Evolutionary conservation across 164 flowering plant species (phyloP).

Genomic region (Annona cherimola): DNA sequence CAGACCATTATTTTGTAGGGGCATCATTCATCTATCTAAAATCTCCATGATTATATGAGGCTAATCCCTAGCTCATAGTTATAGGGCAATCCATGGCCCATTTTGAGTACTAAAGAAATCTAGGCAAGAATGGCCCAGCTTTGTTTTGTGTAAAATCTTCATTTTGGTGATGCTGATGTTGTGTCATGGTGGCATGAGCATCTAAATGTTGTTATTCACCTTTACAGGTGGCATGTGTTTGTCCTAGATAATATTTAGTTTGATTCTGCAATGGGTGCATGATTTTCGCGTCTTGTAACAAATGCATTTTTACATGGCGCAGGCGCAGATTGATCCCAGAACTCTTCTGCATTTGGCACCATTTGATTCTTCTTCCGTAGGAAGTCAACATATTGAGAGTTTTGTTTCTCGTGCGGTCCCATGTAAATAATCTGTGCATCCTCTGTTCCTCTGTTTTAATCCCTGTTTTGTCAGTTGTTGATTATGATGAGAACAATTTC

Average conservation of each 20-base stretch:
- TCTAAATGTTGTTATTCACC: too few species aligned
- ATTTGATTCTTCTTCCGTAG: not conserved
- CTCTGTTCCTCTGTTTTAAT: not conserved
- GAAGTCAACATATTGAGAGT: not conserved
- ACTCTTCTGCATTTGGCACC: not conserved
- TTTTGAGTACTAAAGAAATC: too few species aligned
- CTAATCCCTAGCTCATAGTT: too few species aligned
- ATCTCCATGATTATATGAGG: too few species aligned
- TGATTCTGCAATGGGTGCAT: constrained; percentile 2
- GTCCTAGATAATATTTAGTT: not conserved
- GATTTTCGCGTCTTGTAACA: not conserved
- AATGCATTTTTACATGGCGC: not conserved
- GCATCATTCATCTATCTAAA: too few species aligned
- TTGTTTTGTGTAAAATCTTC: too few species aligned
- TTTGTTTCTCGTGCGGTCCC: constrained; percentile 12
- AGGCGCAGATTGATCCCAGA: not conserved
- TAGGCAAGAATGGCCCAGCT: too few species aligned
- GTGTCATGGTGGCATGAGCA: too few species aligned
- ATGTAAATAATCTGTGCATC: constrained; percentile 25
- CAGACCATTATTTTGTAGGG: too few species aligned
- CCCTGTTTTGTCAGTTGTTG: constrained; percentile 14
- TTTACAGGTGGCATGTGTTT: not conserved
- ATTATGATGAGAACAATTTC: constrained; percentile 23
- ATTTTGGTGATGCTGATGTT: too few species aligned
- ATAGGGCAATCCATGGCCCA: too few species aligned